Evolutionary conservation across 495 filamentous ascomycete genomes (phyloP).

Genomic region (Pseudevernia furfuracea): DNA sequence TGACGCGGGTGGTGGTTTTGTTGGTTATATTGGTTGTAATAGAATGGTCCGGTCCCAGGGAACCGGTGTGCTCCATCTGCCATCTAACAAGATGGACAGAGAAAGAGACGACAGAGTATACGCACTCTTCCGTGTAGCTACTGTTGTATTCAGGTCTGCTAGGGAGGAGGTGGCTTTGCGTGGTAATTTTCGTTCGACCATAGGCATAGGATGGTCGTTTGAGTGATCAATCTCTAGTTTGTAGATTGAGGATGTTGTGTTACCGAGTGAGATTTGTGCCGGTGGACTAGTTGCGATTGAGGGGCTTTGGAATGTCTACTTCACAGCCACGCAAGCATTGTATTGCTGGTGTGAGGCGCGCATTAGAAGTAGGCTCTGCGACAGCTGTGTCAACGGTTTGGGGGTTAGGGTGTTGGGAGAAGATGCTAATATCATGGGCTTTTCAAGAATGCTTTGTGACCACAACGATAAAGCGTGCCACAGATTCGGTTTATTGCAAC

Average conservation of each 20-base stretch:
- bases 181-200: constrained; percentile 16
- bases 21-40: constrained; percentile 49
- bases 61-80: constrained; percentile 75
- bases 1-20: constrained; percentile 41
- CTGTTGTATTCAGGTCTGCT: constrained; percentile 6
- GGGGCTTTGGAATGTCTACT: not conserved
- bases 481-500: not conserved
- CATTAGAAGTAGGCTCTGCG: not conserved
- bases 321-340: not conserved
- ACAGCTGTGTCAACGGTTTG: not conserved
- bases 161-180: constrained; percentile 8
- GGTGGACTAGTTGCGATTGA: not conserved
- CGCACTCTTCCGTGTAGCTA: not conserved
- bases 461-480: not conserved
- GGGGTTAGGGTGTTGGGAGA: not conserved
- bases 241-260: not conserved
- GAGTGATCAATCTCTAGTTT: not conserved
- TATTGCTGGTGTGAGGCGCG: not conserved
- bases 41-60: constrained; percentile 57
- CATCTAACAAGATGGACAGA: constrained; percentile 57
- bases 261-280: not conserved
- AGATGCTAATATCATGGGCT: not conserved
- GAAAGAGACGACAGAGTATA: constrained; percentile 26
- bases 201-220: constrained; percentile 10
- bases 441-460: not conserved